Evolutionary conservation across 176 grass and related monocot genomes (phyloP).

Genomic region (Ampelocalamus luodianensis): DNA sequence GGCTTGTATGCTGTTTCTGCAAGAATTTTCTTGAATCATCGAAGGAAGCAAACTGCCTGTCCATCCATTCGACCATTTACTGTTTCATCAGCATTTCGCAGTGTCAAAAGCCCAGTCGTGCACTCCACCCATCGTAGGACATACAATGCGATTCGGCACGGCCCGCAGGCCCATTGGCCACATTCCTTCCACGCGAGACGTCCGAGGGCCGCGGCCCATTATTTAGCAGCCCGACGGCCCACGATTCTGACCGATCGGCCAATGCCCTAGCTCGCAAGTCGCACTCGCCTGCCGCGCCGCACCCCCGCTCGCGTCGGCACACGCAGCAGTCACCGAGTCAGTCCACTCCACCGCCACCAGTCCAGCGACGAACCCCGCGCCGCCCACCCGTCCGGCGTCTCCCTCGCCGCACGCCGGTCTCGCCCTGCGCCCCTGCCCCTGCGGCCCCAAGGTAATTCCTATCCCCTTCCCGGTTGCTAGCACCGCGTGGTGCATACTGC

Average conservation of each 20-base stretch:
- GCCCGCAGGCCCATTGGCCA: not conserved
- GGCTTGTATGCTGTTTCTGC: not conserved
- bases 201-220: too few relatives aligned
- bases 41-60: not conserved
- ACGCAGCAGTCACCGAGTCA: not conserved
- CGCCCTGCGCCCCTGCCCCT: not conserved
- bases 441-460: not conserved
- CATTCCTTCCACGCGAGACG: too few relatives aligned
- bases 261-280: slow-evolving; percentile 11
- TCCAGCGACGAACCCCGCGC: not conserved
- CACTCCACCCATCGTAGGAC: too few relatives aligned
- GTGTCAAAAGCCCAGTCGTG: not conserved
- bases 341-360: not conserved
- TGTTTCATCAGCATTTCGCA: too few relatives aligned
- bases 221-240: not conserved
- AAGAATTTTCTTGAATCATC: not conserved
- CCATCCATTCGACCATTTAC: not conserved
- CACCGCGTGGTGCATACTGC: not conserved
- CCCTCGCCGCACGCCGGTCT: not conserved
- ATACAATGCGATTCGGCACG: too few relatives aligned
- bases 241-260: not conserved
- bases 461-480: not conserved
- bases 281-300: not conserved
- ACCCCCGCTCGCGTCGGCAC: not conserved
- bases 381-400: not conserved